Evolutionary conservation across 805 yeast genomes (phyloP).

Genomic region (Ogataea wickerhamii): DNA sequence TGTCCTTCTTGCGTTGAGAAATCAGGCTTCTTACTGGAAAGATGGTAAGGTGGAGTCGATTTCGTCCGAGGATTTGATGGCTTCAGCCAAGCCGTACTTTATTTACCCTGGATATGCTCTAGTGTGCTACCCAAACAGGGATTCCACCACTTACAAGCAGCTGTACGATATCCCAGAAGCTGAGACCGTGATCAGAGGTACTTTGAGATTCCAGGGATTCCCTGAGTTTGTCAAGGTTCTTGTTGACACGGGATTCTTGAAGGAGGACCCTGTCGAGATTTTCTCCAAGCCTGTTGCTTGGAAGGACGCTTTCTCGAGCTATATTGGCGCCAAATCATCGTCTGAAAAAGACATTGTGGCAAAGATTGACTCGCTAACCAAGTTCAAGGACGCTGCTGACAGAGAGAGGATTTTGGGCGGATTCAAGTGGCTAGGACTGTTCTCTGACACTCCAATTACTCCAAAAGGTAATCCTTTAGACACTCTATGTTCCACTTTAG

Average conservation of each 20-base stretch:
- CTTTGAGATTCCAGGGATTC: conserved; percentile 97
- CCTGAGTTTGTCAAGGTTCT: conserved; percentile 95
- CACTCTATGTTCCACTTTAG: conserved; percentile 94
- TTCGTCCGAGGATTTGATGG: conserved; percentile 89
- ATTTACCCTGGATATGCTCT: conserved; percentile 94
- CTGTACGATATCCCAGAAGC: conserved; percentile 96
- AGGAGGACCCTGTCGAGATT: conserved; percentile 63
- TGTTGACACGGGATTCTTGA: conserved; percentile 89
- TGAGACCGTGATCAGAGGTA: conserved; percentile 93
- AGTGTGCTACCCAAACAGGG: conserved; percentile 97
- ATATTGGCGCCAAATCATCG: conserved; percentile 69
- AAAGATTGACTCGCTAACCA: conserved; percentile 72
- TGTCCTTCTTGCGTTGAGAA: conserved; percentile 91
- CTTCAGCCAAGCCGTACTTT: conserved; percentile 89
- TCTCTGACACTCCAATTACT: conserved; percentile 68
- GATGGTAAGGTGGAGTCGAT: conserved; percentile 80
- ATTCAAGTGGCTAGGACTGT: conserved; percentile 89
- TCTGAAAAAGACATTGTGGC: conserved; percentile 70
- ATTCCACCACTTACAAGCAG: conserved; percentile 90
- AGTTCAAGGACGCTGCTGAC: conserved; percentile 76
- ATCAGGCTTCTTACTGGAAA: conserved; percentile 84
- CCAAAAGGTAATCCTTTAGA: conserved; percentile 95
- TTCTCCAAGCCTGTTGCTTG: conserved; percentile 63
- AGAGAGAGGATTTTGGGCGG: conserved; percentile 86
- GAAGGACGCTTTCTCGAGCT: conserved; percentile 80